Evolutionary conservation across 805 yeast genomes (phyloP).

Genomic region (Candida parachauliodes): DNA sequence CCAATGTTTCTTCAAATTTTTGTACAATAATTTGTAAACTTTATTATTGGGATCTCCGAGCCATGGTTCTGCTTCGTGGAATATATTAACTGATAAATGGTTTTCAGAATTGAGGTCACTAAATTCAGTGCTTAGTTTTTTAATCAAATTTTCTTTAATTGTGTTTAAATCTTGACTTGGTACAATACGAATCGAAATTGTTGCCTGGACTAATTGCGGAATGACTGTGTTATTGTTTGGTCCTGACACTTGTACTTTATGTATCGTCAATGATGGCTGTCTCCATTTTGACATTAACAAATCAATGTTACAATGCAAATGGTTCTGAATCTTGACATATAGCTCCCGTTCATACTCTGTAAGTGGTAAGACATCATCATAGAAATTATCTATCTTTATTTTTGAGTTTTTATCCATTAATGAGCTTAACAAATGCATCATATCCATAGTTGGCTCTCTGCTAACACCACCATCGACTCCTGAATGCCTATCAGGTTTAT

Average conservation of each 20-base stretch:
- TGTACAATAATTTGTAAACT: conserved; percentile 64
- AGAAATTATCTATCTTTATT: conserved; percentile 67
- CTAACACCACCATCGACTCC: conserved; percentile 95
- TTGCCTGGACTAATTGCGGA: conserved; percentile 74
- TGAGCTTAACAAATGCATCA: conserved; percentile 66
- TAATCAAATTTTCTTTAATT: conserved; percentile 49
- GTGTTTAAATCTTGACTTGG: conserved; percentile 75
- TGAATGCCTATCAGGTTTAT: conserved; percentile 85
- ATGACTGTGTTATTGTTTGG: conserved; percentile 88
- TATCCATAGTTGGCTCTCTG: conserved; percentile 85
- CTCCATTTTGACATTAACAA: conserved; percentile 82
- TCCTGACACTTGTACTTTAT: conserved; percentile 81
- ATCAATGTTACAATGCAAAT: conserved; percentile 27
- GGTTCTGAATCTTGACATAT: conserved; percentile 57
- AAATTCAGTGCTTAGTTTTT: conserved; percentile 47
- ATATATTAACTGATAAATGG: conserved; percentile 53
- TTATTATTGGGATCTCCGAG: conserved; percentile 77
- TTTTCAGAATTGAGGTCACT: conserved; percentile 54
- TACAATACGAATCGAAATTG: conserved; percentile 79
- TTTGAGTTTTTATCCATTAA: conserved; percentile 46
- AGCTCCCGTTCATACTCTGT: conserved; percentile 54
- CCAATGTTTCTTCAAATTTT: conserved; percentile 72
- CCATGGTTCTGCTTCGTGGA: conserved; percentile 96
- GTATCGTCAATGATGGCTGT: conserved; percentile 83
- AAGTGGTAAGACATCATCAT: conserved; percentile 60